Base-by-base conservation (phyloP, 2,329 filamentous ascomycete genomes). In the Pyricularia pennisetigena region DNA sequence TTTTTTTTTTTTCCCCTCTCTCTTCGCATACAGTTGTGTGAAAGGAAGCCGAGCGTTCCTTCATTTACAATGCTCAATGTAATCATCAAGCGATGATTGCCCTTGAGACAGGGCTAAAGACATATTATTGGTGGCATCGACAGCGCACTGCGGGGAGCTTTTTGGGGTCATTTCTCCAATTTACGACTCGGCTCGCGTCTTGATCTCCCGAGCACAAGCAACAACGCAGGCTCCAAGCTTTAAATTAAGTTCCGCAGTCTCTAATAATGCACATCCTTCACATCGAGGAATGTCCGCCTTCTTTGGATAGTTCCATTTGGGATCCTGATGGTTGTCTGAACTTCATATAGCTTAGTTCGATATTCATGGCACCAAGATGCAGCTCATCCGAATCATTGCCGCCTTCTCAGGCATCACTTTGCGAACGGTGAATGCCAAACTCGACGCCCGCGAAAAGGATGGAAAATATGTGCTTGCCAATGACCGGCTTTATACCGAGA, bases 371-470 rank as follows among this genome's bases (percentile, higher is more conserved):
- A 28, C 14, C 59, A 62, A 16, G 23, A 62, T 62, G 59, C 24
- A 62, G 24, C 12, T 62, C 23, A 26, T 62, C 26, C 6, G 26
- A 14, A 28, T 62, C 3, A 20, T 62, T 24, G 59, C 59, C 59
- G 24, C 59, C 7, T 3, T 62, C 5, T 28, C 59, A 28, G 24
- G 14, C 24, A 62, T 62, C 59, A n/a, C n/a, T 16, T 49, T 49
- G 4, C 63, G 28, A 28, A 20, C 57, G 32, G 64, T 28, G n/a
- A n/a, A 66, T 28, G 66, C 66, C 23, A 35, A 35, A 24, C 67
- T 73, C 71, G 72, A 70, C 67, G 72, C 72, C 66, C 77, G 71
- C 63, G 70, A 74, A 63, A 69, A 74, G 66, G 72, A 70, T 32
- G 70, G 69, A 12, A 65, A 72, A 14, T 70, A 74, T 29, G 67